Evolutionary conservation across 352 stramenopile species (phyloP).

Genomic region (Phytophthora hybrid): DNA sequence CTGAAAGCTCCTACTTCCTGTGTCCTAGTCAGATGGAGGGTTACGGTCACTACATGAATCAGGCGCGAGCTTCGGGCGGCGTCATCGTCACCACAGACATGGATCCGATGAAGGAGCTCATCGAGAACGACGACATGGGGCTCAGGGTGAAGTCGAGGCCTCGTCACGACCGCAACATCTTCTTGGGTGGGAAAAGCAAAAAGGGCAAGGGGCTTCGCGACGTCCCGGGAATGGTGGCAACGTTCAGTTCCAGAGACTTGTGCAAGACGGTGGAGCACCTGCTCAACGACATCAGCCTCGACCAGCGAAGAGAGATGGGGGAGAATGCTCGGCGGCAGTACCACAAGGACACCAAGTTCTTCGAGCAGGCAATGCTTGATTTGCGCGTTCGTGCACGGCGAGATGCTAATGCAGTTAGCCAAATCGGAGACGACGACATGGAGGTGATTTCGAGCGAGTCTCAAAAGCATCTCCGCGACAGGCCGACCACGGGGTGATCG

Average conservation of each 20-base stretch:
- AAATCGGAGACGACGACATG: conserved; percentile 8
- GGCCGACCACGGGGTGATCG: conserved; percentile 11
- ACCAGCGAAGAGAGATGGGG: conserved; percentile 46
- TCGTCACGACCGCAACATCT: conserved; percentile 45
- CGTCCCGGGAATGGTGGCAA: conserved; percentile 48
- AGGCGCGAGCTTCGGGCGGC: conserved; percentile 57
- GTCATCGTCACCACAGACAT: conserved; percentile 63
- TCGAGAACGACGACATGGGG: conserved; percentile 50
- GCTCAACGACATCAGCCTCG: conserved; percentile 39
- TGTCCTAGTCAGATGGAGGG: conserved; percentile 73
- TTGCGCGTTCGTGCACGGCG: conserved; percentile 38
- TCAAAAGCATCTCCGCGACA: conserved; percentile 18
- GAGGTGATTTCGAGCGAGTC: conserved; percentile 20
- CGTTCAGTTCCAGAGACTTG: conserved; percentile 45
- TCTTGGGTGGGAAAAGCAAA: conserved; percentile 51
- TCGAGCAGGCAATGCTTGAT: conserved; percentile 50
- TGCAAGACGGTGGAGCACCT: conserved; percentile 55
- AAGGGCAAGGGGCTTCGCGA: conserved; percentile 37
- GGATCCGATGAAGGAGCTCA: conserved; percentile 68
- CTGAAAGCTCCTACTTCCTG: conserved; percentile 58
- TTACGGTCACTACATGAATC: conserved; percentile 79
- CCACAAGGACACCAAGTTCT: conserved; percentile 67
- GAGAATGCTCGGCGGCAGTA: conserved; percentile 53
- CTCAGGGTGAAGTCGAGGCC: conserved; percentile 27
- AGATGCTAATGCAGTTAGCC: conserved; percentile 10